Conservation (phyloP, 148 eudicot genomes). For the Heliamphora exappendiculata region DNA sequence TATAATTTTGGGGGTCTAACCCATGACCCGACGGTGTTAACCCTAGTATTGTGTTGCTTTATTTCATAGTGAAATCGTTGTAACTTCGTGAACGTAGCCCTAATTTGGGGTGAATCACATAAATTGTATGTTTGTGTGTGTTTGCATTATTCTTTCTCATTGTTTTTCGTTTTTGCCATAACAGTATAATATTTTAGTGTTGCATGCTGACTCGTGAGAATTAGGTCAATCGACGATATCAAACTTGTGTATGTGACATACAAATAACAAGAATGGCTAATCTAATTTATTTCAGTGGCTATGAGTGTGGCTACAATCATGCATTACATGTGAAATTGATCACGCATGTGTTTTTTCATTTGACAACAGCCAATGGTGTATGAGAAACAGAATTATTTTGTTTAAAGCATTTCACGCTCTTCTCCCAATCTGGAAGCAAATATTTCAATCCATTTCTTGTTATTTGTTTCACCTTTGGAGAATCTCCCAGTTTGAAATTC, state of each 20-base stretch:
- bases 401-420: neutral
- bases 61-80: no score
- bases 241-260: neutral
- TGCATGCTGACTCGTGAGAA: neutral
- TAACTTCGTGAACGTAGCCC: no score
- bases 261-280: neutral
- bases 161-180: no score
- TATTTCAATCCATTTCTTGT: neutral
- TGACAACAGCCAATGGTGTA: neutral
- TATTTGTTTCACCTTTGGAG: neutral
- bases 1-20: no score
- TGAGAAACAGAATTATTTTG: neutral
- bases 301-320: neutral
- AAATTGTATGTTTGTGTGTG: no score
- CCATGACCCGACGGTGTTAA: no score
- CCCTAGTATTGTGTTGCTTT: no score
- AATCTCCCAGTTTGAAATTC: slow-evolving; percentile 1
- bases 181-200: no score
- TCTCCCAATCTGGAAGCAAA: neutral
- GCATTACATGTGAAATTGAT: neutral
- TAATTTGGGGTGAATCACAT: no score
- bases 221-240: neutral
- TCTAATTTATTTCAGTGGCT: neutral
- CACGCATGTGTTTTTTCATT: neutral
- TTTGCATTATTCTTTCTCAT: no score